phyloP scores from a whole-genome alignment of 495 filamentous ascomycete species.

The Tuber microsphaerosporum region DNA sequence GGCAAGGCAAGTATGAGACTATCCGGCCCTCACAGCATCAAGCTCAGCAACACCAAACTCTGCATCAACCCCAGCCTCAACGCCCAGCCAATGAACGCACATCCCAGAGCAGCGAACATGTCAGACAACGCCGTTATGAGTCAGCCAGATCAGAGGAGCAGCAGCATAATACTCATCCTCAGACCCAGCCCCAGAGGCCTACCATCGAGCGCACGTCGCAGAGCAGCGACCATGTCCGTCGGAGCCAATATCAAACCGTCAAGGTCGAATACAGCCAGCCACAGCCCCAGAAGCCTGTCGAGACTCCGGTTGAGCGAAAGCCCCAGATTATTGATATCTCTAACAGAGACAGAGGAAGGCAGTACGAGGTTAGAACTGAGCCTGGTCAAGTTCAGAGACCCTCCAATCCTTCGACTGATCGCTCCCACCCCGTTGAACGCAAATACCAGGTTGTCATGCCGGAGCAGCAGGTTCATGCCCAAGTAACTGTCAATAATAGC shows the following conservation, averaged over 20 bases:
- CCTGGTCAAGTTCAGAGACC: conserved; percentile 32
- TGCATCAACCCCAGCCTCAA: conserved; percentile 27
- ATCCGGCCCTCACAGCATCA: conserved; percentile 21
- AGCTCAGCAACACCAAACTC: conserved; percentile 27
- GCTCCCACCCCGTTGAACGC: conserved; percentile 23
- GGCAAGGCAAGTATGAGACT: conserved; percentile 22
- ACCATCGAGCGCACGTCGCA: conserved; percentile 23
- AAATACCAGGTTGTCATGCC: conserved; percentile 21
- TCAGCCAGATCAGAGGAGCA: conserved; percentile 29
- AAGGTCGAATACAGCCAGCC: background rate
- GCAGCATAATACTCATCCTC: conserved; percentile 18
- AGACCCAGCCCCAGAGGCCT: conserved; percentile 11
- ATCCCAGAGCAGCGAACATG: conserved; percentile 28
- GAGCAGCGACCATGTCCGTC: conserved; percentile 22
- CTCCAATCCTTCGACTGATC: conserved; percentile 28
- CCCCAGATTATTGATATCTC: background rate
- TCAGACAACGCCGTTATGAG: conserved; percentile 31
- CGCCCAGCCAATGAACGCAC: conserved; percentile 24
- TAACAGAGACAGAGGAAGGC: background rate
- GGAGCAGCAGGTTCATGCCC: conserved; percentile 17
- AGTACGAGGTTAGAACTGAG: conserved; percentile 32
- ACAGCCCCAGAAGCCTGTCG: background rate
- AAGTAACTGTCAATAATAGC: conserved; percentile 19
- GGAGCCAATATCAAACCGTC: conserved; percentile 12
- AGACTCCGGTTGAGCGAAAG: background rate